A percentile compares a stretch with the other conserved stretches of the same genome.
Conservation (phyloP, 2,329 filamentous ascomycete species). For the Paramyrothecium roridum region DNA sequence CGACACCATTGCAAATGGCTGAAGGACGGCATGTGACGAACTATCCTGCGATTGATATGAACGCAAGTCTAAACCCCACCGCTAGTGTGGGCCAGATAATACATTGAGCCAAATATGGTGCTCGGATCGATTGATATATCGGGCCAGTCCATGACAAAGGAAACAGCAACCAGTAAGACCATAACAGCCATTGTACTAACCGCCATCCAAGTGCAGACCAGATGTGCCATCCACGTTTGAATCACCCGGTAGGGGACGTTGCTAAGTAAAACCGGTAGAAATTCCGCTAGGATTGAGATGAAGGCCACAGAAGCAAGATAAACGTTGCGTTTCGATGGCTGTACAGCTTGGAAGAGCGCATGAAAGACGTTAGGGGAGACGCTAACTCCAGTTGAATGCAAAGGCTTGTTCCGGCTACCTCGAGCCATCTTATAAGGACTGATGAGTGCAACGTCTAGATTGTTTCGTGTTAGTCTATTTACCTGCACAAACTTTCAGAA, state of each 20-base stretch:
- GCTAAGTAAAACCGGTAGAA: slow-evolving; percentile 46
- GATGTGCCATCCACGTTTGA: slow-evolving; percentile 34
- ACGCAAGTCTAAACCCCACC: too few relatives aligned
- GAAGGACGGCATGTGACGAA: too few relatives aligned
- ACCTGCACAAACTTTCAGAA: neutral
- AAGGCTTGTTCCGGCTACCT: slow-evolving; percentile 24
- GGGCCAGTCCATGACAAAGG: slow-evolving; percentile 40
- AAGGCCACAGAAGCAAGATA: slow-evolving; percentile 37
- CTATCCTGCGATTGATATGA: too few relatives aligned
- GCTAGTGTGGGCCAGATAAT: too few relatives aligned
- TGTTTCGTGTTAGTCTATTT: neutral
- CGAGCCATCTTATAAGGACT: slow-evolving; percentile 40
- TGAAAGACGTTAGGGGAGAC: slow-evolving; percentile 42
- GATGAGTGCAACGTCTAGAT: slow-evolving; percentile 40
- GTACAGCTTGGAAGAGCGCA: slow-evolving; percentile 29
- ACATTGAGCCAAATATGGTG: slow-evolving; percentile 42
- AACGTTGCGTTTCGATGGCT: slow-evolving; percentile 25
- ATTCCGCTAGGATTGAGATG: slow-evolving; percentile 43
- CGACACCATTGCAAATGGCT: too few relatives aligned
- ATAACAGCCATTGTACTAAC: slow-evolving; percentile 37
- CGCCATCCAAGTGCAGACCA: slow-evolving; percentile 36
- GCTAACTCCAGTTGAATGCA: slow-evolving; percentile 35
- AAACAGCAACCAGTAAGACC: slow-evolving; percentile 33
- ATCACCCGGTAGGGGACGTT: slow-evolving; percentile 45
- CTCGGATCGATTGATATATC: slow-evolving; percentile 44